Base-by-base conservation (phyloP, 148 eudicot species). In the Diospyros lotus region DNA sequence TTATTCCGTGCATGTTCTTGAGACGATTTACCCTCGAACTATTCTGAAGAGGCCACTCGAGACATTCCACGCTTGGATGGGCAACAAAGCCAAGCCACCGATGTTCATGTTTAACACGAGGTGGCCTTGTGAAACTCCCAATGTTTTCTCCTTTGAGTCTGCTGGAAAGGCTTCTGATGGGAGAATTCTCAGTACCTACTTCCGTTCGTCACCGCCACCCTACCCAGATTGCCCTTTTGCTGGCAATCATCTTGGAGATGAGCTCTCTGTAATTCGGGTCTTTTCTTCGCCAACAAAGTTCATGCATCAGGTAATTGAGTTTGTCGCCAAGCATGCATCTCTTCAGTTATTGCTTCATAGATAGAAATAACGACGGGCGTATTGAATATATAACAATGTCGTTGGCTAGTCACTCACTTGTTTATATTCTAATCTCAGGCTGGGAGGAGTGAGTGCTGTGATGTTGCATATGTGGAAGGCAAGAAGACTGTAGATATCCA, bases 401-500 rank as follows among this genome's bases (percentile, higher is more conserved):
- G 28, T 28, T 28, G 28, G 28, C 28, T 28, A 28, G 28, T 28
- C 28, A 28, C 28, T 28, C 28, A 28, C 28, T 28, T 28, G 28
- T 28, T 28, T 28, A 28, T 28, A 28, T 28, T 28, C 28, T 28
- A 28, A 28, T 28, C 28, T 28, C 11, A 81, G 84, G 44, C 12
- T 45, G 80, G 66, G 54, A 69, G 80, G 69, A 77, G 80, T 67
- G 84, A 81, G 69, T 81, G 84, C 28, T 81, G 84, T 17, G 80
- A 81, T 45, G 4, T 81, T n/a, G 38, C 12, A 11, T 7, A 46
- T 4, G 40, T 1, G 43, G 12, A 18, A n/a, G 78, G 10, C 14
- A 52, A 9, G 6, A 64, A 56, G 46, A 58, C 13, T 9, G 58
- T 59, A 1, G 66, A 56, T 42, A 38, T 80, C 28, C 69, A 75